Evolutionary conservation across 192 early-diverging fungal genomes (phyloP).

Genomic region (Umbelopsis sp.): DNA sequence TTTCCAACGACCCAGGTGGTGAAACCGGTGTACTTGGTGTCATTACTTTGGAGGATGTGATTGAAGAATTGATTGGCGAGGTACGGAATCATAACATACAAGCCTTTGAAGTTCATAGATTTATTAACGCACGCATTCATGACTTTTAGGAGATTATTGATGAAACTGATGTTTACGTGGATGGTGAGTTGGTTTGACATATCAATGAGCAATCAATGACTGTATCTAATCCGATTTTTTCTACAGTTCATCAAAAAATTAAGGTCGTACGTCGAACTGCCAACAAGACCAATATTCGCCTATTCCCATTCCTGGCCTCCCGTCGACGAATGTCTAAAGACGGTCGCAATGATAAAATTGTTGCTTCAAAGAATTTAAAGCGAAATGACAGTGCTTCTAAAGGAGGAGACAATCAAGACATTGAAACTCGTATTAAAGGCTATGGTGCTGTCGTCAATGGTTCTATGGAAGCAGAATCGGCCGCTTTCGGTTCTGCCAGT

Average conservation of each 20-base stretch:
- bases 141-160: constrained; percentile 65
- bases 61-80: constrained; percentile 84
- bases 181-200: constrained; percentile 5
- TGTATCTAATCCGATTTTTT: background rate
- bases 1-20: constrained; percentile 53
- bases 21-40: constrained; percentile 65
- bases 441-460: constrained; percentile 14
- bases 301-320: constrained; percentile 28
- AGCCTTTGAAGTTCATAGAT: background rate
- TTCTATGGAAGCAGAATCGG: background rate
- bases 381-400: background rate
- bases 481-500: background rate
- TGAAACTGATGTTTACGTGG: constrained; percentile 65
- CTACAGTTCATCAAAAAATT: constrained; percentile 57
- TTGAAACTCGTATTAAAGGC: constrained; percentile 8
- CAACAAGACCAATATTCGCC: constrained; percentile 21
- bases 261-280: constrained; percentile 51
- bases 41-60: constrained; percentile 82
- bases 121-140: background rate
- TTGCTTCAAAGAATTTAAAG: background rate
- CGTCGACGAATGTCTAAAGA: constrained; percentile 21
- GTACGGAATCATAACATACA: background rate
- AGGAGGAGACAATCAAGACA: background rate
- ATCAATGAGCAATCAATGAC: too few species aligned
- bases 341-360: background rate